phyloP scores from a whole-genome alignment of 257 asterid species.

The Lycium barbarum region DNA sequence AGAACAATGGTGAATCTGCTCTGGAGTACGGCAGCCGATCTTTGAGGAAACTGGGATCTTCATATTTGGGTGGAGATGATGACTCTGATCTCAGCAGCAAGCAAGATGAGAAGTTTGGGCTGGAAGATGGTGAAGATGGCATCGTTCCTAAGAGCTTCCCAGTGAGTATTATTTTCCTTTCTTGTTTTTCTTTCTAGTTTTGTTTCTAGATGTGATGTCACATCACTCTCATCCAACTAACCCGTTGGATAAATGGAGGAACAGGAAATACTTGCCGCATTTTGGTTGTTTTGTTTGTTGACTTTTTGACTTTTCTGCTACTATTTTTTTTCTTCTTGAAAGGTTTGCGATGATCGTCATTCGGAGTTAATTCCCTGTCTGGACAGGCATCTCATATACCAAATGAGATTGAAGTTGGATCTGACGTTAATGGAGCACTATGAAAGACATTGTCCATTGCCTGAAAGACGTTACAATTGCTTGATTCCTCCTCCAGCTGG shows the following conservation, averaged over 20 bases:
- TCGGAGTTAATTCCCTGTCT: slow-evolving; percentile 98
- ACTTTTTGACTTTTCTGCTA: slow-evolving; percentile 28
- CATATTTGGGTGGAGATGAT: slow-evolving; percentile 90
- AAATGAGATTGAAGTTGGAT: slow-evolving; percentile 89
- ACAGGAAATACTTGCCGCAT: not conserved
- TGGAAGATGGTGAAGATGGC: slow-evolving; percentile 73
- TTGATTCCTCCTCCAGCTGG: slow-evolving; percentile 97
- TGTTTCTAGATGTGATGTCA: slow-evolving; percentile 11
- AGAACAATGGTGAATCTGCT: slow-evolving; percentile 84
- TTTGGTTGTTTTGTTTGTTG: slow-evolving; percentile 19
- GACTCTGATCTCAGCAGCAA: slow-evolving; percentile 69
- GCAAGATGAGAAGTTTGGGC: slow-evolving; percentile 65
- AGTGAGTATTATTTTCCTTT: slow-evolving; percentile 51
- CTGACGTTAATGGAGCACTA: slow-evolving; percentile 98
- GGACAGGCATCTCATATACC: slow-evolving; percentile 93
- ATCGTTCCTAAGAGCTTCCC: slow-evolving; percentile 73
- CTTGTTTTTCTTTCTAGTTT: not conserved
- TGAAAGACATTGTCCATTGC: slow-evolving; percentile 94
- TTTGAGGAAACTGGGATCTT: slow-evolving; percentile 82
- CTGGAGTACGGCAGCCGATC: slow-evolving; percentile 89
- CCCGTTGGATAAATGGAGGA: not conserved
- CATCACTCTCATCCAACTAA: not conserved
- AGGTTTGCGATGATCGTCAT: slow-evolving; percentile 99
- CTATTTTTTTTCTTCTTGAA: slow-evolving; percentile 21
- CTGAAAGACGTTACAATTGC: slow-evolving; percentile 93